Evolutionary conservation across 116 monocot species (phyloP), one percentile per base, ranked within the genome.

Genomic region (Papilionanthe hybrid): DNA sequence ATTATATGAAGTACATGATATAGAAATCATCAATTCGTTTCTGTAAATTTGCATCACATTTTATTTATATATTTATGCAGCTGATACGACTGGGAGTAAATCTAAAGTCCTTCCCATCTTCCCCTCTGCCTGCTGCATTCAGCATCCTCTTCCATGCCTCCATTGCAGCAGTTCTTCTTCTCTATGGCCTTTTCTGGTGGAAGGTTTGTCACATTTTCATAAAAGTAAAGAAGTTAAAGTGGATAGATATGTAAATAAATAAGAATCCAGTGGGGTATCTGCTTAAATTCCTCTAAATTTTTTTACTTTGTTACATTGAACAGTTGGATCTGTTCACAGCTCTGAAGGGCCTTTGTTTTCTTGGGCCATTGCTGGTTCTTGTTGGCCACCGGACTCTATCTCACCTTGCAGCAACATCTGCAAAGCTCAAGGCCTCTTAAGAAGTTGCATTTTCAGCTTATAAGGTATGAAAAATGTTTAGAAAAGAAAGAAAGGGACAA

Each of bases 301-400:
- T 37, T 37, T 37, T 2, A 2, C 4, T 78, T 1, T 78, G 19
- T 65, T 50, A 76, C 45, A 9, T 65, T 55, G 7, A 76, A 79
- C 93, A 98, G 94, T 82, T 98, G 87, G 91, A 98, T 84, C 90
- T 98, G 49, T 99, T 99, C 84, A 93, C 93, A 1, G 91, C 98
- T n/a, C 80, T 99, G 76, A 99, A 94, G 84, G 66, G 45, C 44
- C 90, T 94, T 15, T 89, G 85, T 15, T 75, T 94, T 49, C 89
- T 99, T 30, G 90, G 91, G 12, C 71, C 71, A 55, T 93, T 93
- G 55, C 83, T 99, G 20, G 77, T 99, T 72, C 87, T 94, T 60
- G 93, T 94, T 65, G 98, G 98, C n/a, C 98, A 99, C 30, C 84
- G 89, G 43, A 83, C 91, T 77, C 91, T 99, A 20, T 91, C 98